Evolutionary conservation across 306 rosid species (phyloP).

Genomic region (Rubus parviflorus): DNA sequence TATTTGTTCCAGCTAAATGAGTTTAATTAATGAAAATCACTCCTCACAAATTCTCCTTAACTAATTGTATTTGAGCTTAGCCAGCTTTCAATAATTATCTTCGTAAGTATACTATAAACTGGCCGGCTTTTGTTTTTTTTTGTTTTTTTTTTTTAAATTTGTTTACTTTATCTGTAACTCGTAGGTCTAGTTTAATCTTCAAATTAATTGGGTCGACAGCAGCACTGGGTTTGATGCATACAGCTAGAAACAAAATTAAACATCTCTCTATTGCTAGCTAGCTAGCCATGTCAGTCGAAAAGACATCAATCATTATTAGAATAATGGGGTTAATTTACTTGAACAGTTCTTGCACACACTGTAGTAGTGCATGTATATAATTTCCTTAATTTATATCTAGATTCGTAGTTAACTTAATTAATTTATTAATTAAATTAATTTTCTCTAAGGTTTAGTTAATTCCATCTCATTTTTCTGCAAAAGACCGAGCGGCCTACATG

Average conservation of each 20-base stretch:
- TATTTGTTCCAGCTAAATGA: neutral
- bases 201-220: neutral
- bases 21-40: neutral
- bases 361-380: neutral
- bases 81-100: too few relatives aligned
- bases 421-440: neutral
- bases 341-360: neutral
- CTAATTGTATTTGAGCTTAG: neutral
- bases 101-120: neutral
- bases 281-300: neutral
- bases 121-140: neutral
- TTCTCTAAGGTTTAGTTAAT: neutral
- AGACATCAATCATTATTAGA: neutral
- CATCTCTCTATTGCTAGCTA: neutral
- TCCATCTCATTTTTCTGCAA: neutral
- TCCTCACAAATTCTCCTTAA: neutral
- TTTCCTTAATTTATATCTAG: neutral
- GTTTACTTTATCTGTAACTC: too few relatives aligned
- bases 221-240: constrained; percentile 12
- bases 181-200: neutral
- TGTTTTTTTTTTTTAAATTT: too few relatives aligned
- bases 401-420: neutral
- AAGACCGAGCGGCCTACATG: neutral
- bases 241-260: neutral
- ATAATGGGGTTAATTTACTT: neutral